These are phyloP conservation scores for Colletotrichum sublineola DNA, from an alignment of 2,329 filamentous ascomycete genomes.

Conservation along the genomic window DNA sequence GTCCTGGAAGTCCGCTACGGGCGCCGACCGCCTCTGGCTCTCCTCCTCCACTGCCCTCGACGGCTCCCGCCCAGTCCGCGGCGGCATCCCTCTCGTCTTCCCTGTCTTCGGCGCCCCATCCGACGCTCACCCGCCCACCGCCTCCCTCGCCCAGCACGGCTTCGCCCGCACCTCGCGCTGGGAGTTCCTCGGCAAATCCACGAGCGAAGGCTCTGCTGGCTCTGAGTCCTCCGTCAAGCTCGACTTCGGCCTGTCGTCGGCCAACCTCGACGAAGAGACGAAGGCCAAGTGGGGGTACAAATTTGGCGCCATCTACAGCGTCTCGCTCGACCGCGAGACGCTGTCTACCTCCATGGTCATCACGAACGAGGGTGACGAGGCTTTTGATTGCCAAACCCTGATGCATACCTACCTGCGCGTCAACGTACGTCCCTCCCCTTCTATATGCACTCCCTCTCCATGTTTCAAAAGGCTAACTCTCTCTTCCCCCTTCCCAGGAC, in stretches of 20 bases:
- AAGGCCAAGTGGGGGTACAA: conserved; percentile 84
- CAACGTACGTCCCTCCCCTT: conserved; percentile 65
- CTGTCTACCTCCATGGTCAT: conserved; percentile 88
- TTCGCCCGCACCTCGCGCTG: conserved; percentile 91
- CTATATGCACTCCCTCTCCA: background rate
- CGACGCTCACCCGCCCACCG: conserved; percentile 78
- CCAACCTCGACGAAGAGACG: conserved; percentile 76
- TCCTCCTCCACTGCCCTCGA: conserved; percentile 85
- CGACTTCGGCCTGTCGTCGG: conserved; percentile 89
- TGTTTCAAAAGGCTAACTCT: background rate
- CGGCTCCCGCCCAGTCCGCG: conserved; percentile 89
- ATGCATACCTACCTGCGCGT: conserved; percentile 92
- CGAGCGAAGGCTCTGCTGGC: conserved; percentile 56
- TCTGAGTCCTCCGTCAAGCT: conserved; percentile 78
- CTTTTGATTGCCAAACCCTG: conserved; percentile 92
- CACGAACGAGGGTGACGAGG: conserved; percentile 84
- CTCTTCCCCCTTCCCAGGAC: conserved; percentile 68
- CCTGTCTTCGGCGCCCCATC: conserved; percentile 91
- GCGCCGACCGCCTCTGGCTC: conserved; percentile 87
- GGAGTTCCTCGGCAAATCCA: conserved; percentile 93
- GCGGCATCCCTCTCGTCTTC: conserved; percentile 93
- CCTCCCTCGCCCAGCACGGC: conserved; percentile 89
- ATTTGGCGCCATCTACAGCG: conserved; percentile 93
- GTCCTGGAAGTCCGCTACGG: conserved; percentile 88
- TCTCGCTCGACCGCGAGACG: conserved; percentile 81